A percentile compares a stretch with the other conserved stretches of the same genome.
Evolutionary conservation across 1,284 basidiomycete species (phyloP).

Genomic region (Entoloma clypeatum): DNA sequence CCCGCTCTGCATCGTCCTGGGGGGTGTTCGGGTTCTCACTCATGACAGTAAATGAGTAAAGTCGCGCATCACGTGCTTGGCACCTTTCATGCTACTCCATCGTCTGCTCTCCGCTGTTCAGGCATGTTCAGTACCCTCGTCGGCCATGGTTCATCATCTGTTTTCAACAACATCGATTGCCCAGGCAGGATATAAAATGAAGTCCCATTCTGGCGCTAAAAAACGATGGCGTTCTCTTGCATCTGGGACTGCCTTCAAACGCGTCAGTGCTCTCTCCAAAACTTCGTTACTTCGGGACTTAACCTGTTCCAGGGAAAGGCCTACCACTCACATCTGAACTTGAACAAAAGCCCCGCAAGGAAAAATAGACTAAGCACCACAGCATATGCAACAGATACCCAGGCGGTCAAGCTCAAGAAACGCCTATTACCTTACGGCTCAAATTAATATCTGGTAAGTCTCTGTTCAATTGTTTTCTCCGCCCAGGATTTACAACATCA

Average conservation of each 20-base stretch:
- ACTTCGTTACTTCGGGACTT: constrained; percentile 1
- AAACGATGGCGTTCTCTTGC: constrained; percentile 73
- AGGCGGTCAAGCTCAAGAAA: constrained; percentile 64
- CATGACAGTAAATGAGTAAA: constrained; percentile 15
- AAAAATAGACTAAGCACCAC: constrained; percentile 66
- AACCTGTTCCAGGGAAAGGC: constrained; percentile 53
- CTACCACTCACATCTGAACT: constrained; percentile 68
- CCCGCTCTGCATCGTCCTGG: constrained; percentile 74
- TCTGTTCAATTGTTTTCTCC: too few species aligned
- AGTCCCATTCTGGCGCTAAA: constrained; percentile 77
- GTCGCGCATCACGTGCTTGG: too few species aligned
- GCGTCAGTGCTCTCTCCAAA: constrained; percentile 38
- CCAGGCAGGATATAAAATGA: constrained; percentile 61
- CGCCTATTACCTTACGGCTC: constrained; percentile 67
- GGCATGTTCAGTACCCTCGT: constrained; percentile 23
- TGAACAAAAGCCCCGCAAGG: constrained; percentile 56
- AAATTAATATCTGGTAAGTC: constrained; percentile 25
- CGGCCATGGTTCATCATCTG: constrained; percentile 22
- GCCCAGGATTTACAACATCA: too few species aligned
- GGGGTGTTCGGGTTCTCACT: constrained; percentile 44
- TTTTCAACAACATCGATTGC: constrained; percentile 46
- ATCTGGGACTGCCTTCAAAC: constrained; percentile 67
- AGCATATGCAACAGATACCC: constrained; percentile 59
- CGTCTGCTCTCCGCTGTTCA: constrained; percentile 22
- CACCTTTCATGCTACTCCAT: constrained; percentile 19